phyloP scores from a whole-genome alignment of 208 protist species.

The Crithidia mellificae region DNA sequence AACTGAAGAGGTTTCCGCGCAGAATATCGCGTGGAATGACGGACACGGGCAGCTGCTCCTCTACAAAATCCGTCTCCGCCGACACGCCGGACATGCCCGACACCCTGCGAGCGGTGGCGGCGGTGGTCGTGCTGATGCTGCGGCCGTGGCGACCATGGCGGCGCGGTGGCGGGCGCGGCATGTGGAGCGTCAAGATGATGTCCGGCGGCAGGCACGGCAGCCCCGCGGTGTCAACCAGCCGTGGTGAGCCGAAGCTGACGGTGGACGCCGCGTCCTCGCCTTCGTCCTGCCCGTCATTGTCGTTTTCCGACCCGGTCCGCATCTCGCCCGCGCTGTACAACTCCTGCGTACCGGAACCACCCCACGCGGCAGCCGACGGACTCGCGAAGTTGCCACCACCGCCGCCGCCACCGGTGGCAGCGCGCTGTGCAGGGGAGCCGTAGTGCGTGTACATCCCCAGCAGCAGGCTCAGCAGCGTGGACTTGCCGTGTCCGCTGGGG shows the following conservation, averaged over 20 bases:
- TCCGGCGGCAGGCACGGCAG: not conserved
- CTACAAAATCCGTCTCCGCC: not conserved
- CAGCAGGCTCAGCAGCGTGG: constrained; percentile 71
- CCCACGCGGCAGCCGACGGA: too few relatives aligned
- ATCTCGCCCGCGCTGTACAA: not conserved
- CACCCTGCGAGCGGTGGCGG: not conserved
- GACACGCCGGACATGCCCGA: not conserved
- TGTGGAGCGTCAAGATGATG: constrained; percentile 26
- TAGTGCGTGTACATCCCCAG: constrained; percentile 68
- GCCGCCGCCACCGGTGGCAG: not conserved
- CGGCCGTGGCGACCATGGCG: not conserved
- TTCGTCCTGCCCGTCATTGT: too few relatives aligned
- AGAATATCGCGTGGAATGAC: constrained; percentile 44
- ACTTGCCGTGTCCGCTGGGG: constrained; percentile 75
- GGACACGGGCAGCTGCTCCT: constrained; percentile 33
- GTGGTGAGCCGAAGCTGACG: constrained; percentile 14
- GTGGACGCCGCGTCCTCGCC: not conserved
- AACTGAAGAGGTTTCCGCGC: constrained; percentile 61
- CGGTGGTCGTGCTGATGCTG: not conserved
- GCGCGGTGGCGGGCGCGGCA: not conserved
- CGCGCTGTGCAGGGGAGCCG: not conserved
- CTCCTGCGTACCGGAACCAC: too few relatives aligned
- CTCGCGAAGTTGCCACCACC: not conserved
- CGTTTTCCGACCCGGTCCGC: too few relatives aligned
- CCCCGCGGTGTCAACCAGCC: constrained; percentile 2